These are phyloP conservation scores for Naganishia vishniacii DNA, from an alignment of 768 basidiomycete genomes.

Conservation along the genomic window DNA sequence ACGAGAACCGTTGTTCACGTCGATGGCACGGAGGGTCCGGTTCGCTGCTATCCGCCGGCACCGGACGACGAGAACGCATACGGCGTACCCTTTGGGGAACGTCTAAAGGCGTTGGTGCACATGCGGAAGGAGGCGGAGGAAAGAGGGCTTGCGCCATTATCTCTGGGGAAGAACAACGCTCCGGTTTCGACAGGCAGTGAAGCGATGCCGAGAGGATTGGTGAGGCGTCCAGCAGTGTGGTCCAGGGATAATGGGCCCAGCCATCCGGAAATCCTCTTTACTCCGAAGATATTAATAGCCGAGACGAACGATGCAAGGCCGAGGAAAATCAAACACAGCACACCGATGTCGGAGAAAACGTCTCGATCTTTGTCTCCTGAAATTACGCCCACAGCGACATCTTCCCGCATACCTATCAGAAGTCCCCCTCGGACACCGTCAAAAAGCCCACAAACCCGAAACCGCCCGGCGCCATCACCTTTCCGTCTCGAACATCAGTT, in stretches of 20 bases:
- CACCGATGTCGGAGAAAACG: background rate
- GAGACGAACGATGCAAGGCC: background rate
- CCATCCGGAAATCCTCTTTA: background rate
- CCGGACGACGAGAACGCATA: conserved; percentile 15
- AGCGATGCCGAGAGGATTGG: background rate
- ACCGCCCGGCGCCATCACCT: background rate
- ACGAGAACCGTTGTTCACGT: background rate
- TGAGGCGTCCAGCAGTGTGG: background rate
- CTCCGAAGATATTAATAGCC: background rate
- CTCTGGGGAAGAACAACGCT: no score
- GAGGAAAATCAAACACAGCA: background rate
- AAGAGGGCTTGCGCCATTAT: background rate
- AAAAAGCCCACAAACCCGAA: background rate
- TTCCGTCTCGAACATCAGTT: background rate
- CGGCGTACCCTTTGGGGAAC: conserved; percentile 17
- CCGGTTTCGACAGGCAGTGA: background rate
- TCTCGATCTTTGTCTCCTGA: background rate
- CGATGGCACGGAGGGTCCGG: background rate
- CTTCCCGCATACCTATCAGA: background rate
- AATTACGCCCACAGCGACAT: background rate
- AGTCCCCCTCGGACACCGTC: background rate
- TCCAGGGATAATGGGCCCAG: background rate
- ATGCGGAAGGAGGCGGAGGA: conserved; percentile 2
- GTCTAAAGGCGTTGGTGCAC: conserved; percentile 17
- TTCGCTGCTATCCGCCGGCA: background rate